These are phyloP conservation scores for Catunica adiposa DNA, from an alignment of 2,329 filamentous ascomycete genomes.

Conservation along the genomic window DNA sequence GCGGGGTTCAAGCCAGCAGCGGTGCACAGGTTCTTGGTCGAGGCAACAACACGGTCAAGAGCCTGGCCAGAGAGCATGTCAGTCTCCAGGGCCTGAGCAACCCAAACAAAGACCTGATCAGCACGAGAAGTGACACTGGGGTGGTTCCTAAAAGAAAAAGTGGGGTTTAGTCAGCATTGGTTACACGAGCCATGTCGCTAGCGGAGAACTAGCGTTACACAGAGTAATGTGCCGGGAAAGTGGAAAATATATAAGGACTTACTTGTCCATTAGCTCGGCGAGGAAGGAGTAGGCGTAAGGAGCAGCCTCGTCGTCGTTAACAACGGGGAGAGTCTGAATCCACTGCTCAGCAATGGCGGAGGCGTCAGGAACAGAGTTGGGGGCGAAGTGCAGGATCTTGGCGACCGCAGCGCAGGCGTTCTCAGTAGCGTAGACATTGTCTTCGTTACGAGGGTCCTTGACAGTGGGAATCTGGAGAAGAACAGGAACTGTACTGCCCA, in stretches of 20 bases:
- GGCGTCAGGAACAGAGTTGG: conserved; percentile 55
- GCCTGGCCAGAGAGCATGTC: conserved; percentile 79
- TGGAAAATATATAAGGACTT: conserved; percentile 25
- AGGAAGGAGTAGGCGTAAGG: conserved; percentile 92
- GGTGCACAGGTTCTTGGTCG: conserved; percentile 62
- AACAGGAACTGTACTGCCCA: conserved; percentile 59
- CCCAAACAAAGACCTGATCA: conserved; percentile 65
- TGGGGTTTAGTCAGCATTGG: conserved; percentile 4
- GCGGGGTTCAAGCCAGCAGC: conserved; percentile 59
- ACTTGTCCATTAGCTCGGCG: conserved; percentile 85
- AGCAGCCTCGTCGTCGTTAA: conserved; percentile 91
- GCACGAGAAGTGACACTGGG: conserved; percentile 63
- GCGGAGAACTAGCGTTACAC: not conserved
- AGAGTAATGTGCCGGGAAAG: not conserved
- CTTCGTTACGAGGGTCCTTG: conserved; percentile 68
- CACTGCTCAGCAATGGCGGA: conserved; percentile 68
- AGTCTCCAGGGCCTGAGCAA: conserved; percentile 77
- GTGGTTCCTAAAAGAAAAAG: conserved; percentile 54
- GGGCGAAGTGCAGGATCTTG: conserved; percentile 88
- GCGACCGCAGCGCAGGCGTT: conserved; percentile 94
- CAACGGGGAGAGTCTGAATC: conserved; percentile 79
- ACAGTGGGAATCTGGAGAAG: conserved; percentile 75
- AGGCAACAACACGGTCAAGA: conserved; percentile 56
- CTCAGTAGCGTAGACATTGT: conserved; percentile 93
- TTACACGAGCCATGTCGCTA: not conserved